Conservation (phyloP, 2,329 filamentous ascomycete genomes). For the Stromatinia cepivora region DNA sequence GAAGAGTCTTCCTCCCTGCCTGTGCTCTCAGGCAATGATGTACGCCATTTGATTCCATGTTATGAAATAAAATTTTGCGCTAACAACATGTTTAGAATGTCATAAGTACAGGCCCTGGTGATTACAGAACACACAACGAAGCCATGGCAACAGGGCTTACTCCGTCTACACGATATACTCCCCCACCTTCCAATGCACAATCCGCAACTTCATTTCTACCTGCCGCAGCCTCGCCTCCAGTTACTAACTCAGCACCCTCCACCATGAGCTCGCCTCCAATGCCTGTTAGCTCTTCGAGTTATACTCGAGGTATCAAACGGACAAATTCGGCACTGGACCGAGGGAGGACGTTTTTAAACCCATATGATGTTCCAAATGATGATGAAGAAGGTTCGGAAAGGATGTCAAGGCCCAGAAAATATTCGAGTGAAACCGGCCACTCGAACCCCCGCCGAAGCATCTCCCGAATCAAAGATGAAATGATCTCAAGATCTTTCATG, state of each 20-base stretch:
- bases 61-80: neutral
- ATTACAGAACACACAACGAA: constrained; percentile 7
- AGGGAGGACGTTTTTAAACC: neutral
- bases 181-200: neutral
- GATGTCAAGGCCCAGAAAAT: neutral
- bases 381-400: neutral
- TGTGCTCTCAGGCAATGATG: neutral
- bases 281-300: neutral
- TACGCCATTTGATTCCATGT: neutral
- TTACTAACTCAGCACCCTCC: neutral
- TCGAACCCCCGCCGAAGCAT: neutral
- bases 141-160: neutral
- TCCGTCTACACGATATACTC: neutral
- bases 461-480: neutral
- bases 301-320: neutral
- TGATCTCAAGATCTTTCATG: neutral
- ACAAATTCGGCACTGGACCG: neutral
- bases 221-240: neutral
- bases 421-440: neutral
- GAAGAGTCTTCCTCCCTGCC: neutral
- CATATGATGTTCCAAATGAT: neutral
- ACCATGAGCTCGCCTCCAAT: neutral
- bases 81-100: neutral
- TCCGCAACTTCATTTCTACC: neutral
- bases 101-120: neutral